These are phyloP conservation scores for Hyparrhenia diplandra DNA, from an alignment of 176 grass and related monocot genomes.

Conservation along the genomic window DNA sequence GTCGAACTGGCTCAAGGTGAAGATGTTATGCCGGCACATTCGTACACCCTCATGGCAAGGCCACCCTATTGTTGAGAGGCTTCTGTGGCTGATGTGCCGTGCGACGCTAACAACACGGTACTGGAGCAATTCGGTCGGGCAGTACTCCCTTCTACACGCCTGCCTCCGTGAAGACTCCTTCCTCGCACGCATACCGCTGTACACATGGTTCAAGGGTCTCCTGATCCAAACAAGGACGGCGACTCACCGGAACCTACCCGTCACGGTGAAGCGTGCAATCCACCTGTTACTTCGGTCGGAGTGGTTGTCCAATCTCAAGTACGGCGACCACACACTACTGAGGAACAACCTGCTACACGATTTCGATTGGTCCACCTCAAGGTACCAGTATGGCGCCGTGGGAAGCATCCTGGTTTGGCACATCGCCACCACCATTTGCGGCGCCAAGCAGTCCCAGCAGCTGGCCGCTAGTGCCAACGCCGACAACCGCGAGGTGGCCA, in stretches of 20 bases:
- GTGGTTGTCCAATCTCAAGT: not conserved
- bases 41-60: not conserved
- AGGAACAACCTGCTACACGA: not conserved
- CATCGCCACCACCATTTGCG: not conserved
- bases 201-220: not conserved
- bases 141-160: conserved; percentile 8
- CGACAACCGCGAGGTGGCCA: not conserved
- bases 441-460: not conserved
- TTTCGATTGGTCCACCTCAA: not conserved
- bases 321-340: not conserved
- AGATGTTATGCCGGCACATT: not conserved
- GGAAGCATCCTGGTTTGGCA: conserved; percentile 8
- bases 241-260: not conserved
- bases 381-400: not conserved
- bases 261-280: not conserved
- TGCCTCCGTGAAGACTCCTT: not conserved
- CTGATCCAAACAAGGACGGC: not conserved
- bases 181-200: not conserved
- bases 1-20: conserved; percentile 22
- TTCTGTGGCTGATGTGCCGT: not conserved
- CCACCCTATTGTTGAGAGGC: not conserved
- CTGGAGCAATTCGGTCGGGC: conserved; percentile 19
- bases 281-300: not conserved
- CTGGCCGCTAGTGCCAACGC: too few relatives aligned
- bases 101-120: not conserved